Conservation (phyloP, 805 yeast genomes). For the Lachancea sp. region DNA sequence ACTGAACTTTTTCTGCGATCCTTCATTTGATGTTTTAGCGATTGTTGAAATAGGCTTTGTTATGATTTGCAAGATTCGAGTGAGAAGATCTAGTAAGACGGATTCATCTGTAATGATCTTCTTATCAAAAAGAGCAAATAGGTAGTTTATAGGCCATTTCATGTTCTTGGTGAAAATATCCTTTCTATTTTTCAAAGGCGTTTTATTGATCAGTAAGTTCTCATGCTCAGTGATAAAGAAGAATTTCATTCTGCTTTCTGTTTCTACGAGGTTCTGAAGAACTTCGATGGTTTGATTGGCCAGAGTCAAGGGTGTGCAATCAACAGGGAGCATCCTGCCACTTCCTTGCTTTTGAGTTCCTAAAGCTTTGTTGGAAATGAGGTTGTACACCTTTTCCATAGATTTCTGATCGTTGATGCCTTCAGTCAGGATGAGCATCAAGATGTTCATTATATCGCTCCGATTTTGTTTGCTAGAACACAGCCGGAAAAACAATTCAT, state of each 20-base stretch:
- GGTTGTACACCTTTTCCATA: conserved; percentile 54
- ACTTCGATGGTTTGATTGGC: conserved; percentile 76
- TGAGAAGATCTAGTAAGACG: conserved; percentile 66
- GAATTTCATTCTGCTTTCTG: conserved; percentile 59
- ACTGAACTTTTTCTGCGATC: conserved; percentile 30
- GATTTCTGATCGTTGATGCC: conserved; percentile 58
- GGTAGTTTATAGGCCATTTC: conserved; percentile 66
- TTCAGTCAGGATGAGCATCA: conserved; percentile 67
- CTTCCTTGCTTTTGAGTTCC: conserved; percentile 15
- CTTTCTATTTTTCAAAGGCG: conserved; percentile 31
- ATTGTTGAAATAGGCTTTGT: conserved; percentile 64
- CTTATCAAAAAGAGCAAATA: conserved; percentile 57
- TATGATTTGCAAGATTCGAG: conserved; percentile 68
- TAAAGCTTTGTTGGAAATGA: conserved; percentile 47
- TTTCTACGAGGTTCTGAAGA: conserved; percentile 60
- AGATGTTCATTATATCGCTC: conserved; percentile 60
- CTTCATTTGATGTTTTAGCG: conserved; percentile 36
- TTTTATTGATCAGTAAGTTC: conserved; percentile 34
- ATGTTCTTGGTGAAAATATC: conserved; percentile 31
- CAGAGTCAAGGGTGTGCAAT: conserved; percentile 60
- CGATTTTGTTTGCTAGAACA: conserved; percentile 76
- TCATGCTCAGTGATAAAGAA: conserved; percentile 79
- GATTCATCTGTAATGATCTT: conserved; percentile 65
- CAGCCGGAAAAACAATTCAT: conserved; percentile 57
- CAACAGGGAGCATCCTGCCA: conserved; percentile 41